Base-by-base conservation (phyloP, 805 yeast species). In the Wickerhamiella qilinensis region DNA sequence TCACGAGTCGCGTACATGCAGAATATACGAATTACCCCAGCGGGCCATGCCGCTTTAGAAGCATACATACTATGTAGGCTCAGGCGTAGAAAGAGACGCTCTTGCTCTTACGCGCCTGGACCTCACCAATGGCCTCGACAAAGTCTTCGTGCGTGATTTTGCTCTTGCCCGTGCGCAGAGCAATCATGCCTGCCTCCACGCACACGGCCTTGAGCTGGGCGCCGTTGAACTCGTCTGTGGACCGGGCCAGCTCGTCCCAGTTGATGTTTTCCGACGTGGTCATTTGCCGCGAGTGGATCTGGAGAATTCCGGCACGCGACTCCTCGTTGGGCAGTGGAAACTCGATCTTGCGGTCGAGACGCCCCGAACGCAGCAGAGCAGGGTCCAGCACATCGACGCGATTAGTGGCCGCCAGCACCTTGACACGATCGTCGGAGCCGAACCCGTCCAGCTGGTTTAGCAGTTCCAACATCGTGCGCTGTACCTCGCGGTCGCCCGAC, bases 121-220 rank as follows among this genome's bases (percentile, higher is more conserved):
- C 98, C 66, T 91, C 98, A 46, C 95, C 78, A 44, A 91, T 85
- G 39, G 94, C 99, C 59, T 91, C 98, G 20, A 91, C 94, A 56
- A 88, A 91, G 62, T 91, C 98, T 62, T 91, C 98, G 59, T 91
- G 99, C 51, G 83, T 81, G 39, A 91, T 86, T 48, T 77, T 71
- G 32, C 79, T 72, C 62, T 91, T 94, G 15, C 94, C 96, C 52
- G 83, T 84, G 64, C 98, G 75, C 56, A 91, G 68, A 2, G 98
- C 99, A 62, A 91, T 91, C 99, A 91, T 91, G 56, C 99, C 99
- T 5, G 99, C 98, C 60, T 91, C 99, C 18, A 91, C 98, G 6
- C 96, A 86, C 32, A 91, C 99, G 2, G 98, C 98, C 65, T 91
- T 91, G 57, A 91, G 68, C 63, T 91, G 98, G 1, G 99, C 99